Conservation (phyloP, 352 stramenopile genomes). For the Phytophthora agathidicida region DNA sequence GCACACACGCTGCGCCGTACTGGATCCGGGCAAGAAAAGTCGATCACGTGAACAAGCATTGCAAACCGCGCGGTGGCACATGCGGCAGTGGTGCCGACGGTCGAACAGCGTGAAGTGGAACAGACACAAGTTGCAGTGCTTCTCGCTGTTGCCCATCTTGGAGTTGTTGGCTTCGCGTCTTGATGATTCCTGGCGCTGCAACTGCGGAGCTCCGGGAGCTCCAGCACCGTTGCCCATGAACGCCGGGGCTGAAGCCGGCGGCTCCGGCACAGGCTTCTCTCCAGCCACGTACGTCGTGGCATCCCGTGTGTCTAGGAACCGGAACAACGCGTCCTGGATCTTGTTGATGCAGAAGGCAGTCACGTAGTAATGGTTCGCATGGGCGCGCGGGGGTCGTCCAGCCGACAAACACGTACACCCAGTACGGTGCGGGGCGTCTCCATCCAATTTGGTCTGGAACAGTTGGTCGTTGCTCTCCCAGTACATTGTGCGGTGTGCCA, state of each 20-base stretch:
- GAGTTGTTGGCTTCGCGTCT: conserved; percentile 61
- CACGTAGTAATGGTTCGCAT: conserved; percentile 90
- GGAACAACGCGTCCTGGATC: conserved; percentile 86
- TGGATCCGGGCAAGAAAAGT: conserved; percentile 82
- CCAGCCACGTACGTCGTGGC: conserved; percentile 80
- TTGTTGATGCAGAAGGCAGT: conserved; percentile 90
- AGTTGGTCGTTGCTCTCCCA: conserved; percentile 85
- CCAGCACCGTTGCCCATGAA: conserved; percentile 27
- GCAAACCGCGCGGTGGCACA: conserved; percentile 89
- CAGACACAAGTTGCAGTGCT: conserved; percentile 90
- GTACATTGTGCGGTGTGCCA: conserved; percentile 90
- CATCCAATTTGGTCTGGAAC: conserved; percentile 81
- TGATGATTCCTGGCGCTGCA: conserved; percentile 64
- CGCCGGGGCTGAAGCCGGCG: conserved; percentile 56
- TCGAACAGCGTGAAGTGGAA: conserved; percentile 93
- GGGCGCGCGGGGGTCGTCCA: conserved; percentile 62
- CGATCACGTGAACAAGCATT: conserved; percentile 87
- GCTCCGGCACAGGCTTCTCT: conserved; percentile 70
- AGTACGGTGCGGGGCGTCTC: conserved; percentile 82
- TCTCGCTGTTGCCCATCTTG: conserved; percentile 78
- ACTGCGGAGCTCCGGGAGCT: conserved; percentile 18
- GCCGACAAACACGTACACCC: conserved; percentile 85
- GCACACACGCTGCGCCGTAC: conserved; percentile 89
- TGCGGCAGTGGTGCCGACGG: conserved; percentile 88
- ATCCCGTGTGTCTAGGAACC: conserved; percentile 81